These are phyloP conservation scores for Pseudophaeomoniella oleicola DNA, from an alignment of 2,329 filamentous ascomycete species.

Conservation along the genomic window DNA sequence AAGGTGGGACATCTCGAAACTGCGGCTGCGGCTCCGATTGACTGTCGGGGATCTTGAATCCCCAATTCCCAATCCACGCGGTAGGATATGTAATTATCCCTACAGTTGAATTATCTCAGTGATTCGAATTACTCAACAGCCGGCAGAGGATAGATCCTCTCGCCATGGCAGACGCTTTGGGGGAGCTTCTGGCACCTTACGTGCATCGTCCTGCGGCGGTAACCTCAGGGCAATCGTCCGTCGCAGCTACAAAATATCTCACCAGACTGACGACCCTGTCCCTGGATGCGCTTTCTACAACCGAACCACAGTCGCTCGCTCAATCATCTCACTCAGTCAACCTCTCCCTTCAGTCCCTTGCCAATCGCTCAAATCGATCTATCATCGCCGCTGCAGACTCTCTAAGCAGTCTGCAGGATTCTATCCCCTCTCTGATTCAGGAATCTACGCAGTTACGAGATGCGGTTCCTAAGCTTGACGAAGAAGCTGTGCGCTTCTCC, in stretches of 20 bases:
- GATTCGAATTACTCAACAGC: neutral
- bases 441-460: conserved; percentile 53
- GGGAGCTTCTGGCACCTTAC: conserved; percentile 56
- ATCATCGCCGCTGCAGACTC: conserved; percentile 70
- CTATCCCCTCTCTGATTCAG: conserved; percentile 54
- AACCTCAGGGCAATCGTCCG: conserved; percentile 20
- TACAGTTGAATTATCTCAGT: too few relatives aligned
- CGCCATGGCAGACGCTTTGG: conserved; percentile 55
- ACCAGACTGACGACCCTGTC: conserved; percentile 63
- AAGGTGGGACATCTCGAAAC: neutral
- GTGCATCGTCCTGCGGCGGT: conserved; percentile 29
- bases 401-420: conserved; percentile 56
- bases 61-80: conserved; percentile 1
- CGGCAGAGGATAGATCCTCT: neutral
- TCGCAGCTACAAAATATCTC: conserved; percentile 49
- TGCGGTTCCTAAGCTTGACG: conserved; percentile 65
- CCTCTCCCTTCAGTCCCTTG: conserved; percentile 71
- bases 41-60: conserved; percentile 2
- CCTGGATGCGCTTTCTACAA: conserved; percentile 54
- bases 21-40: neutral
- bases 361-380: conserved; percentile 74
- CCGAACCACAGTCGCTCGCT: conserved; percentile 65
- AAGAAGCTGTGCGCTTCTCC: conserved; percentile 65
- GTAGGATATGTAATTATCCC: too few relatives aligned
- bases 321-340: conserved; percentile 69